Percentiles rank a stretch among this genome's conserved stretches.
Conservation (phyloP, 306 rosid genomes). For the Hippophae gyantsensis region DNA sequence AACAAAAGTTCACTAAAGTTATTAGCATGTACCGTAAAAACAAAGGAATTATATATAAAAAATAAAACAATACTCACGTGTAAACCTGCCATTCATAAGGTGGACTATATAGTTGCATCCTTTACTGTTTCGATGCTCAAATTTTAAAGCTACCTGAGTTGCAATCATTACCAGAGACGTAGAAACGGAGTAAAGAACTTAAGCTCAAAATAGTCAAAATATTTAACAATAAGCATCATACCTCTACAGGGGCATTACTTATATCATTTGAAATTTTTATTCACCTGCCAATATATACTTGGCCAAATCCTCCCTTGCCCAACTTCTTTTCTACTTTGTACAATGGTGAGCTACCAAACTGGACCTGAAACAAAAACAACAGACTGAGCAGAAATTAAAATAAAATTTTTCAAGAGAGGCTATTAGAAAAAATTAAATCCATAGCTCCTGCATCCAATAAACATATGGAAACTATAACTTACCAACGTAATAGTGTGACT, state of each 20-base stretch:
- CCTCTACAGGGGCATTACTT: conserved; percentile 70
- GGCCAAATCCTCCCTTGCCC: conserved; percentile 99
- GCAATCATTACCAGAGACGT: conserved; percentile 4
- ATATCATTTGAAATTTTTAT: conserved; percentile 44
- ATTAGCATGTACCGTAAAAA: conserved; percentile 7
- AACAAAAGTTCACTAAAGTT: neutral
- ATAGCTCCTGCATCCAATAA: too few relatives aligned
- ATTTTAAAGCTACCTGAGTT: conserved; percentile 81
- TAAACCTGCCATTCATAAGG: conserved; percentile 92
- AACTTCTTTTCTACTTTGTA: conserved; percentile 72
- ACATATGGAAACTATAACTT: too few relatives aligned
- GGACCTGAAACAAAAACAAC: conserved; percentile 43
- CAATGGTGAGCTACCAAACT: conserved; percentile 73
- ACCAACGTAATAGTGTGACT: too few relatives aligned
- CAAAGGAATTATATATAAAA: neutral
- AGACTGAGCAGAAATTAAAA: conserved; percentile 1
- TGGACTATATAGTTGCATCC: conserved; percentile 85
- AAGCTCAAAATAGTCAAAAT: conserved; percentile 8
- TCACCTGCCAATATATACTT: conserved; percentile 87
- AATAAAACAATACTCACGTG: conserved; percentile 48
- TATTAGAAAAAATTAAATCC: too few relatives aligned
- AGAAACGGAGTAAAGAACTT: neutral
- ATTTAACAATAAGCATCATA: conserved; percentile 10
- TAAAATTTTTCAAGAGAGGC: too few relatives aligned
- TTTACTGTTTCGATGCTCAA: conserved; percentile 84